phyloP scores from a whole-genome alignment of 2,329 filamentous ascomycete genomes.

The Pestalotiopsis sp. region DNA sequence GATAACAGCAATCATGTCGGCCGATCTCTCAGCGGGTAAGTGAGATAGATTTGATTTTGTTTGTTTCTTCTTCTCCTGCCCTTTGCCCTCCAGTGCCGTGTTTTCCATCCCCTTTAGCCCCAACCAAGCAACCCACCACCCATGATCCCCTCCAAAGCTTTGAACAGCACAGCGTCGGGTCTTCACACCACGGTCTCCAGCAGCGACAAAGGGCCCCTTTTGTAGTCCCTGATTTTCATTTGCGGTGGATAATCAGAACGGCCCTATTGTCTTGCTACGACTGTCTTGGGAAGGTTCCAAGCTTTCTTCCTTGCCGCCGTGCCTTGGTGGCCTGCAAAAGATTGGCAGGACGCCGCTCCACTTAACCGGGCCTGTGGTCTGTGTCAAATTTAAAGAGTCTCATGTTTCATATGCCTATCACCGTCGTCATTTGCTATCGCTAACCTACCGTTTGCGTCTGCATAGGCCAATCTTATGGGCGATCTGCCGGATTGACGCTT shows the following conservation, averaged over 20 bases:
- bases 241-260: constrained; percentile 5
- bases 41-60: constrained; percentile 12
- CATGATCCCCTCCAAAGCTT: neutral
- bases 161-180: constrained; percentile 12
- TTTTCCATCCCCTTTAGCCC: constrained; percentile 11
- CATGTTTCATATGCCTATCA: constrained; percentile 48
- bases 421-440: constrained; percentile 40
- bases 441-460: constrained; percentile 26
- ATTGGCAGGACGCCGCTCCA: constrained; percentile 32
- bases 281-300: constrained; percentile 11
- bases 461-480: constrained; percentile 42
- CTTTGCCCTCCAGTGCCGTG: neutral
- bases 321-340: constrained; percentile 5
- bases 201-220: constrained; percentile 15
- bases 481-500: constrained; percentile 59
- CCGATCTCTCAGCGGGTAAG: constrained; percentile 19
- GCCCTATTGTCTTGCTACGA: constrained; percentile 9
- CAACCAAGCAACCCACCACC: neutral
- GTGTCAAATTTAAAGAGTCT: constrained; percentile 49
- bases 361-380: constrained; percentile 39
- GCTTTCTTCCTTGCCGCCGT: constrained; percentile 7
- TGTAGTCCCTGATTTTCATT: constrained; percentile 10
- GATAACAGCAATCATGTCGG: constrained; percentile 15
- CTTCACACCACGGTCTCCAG: constrained; percentile 13
- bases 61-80: constrained; percentile 8